Evolutionary conservation across 2,329 filamentous ascomycete genomes (phyloP), one percentile per base, ranked within the genome.

Genomic region (Aureobasidium uvarum): DNA sequence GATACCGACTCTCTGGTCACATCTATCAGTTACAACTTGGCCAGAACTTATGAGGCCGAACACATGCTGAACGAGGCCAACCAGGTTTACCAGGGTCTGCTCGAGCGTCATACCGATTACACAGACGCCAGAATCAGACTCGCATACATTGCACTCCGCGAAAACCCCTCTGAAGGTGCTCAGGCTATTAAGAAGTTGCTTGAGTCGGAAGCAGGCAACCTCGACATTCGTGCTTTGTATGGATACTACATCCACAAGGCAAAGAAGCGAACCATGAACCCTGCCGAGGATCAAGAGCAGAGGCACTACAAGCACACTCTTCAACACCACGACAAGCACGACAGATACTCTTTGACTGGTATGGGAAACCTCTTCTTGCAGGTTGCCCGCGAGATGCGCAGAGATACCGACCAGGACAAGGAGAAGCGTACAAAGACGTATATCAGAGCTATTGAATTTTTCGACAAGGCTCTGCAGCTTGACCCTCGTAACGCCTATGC

Each of bases 361-460:
- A 98, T 99, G 94, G 95, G 95, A 48, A 99, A 99, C 75, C 81
- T 99, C n/a, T 89, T 94, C 71, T 84, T 99, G 46, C 82, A 89
- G 70, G 87, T 91, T 68, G 95, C 95, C 11, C 87, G 95, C 71
- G 96, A 99, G 76, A 97, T 98, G 92, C 90, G 91, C 36, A 87
- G 93, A 59, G 91, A 95, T 68, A 90, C 90, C 0, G 95, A 98
- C 10, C 84, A 87, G 67, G 94, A 99, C 67, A 96, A 91, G 78
- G 90, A 96, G 72, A 96, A 96, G 80, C 88, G 93, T 62, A 90
- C 89, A 66, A 90, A 89, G 71, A 89, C 87, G 68, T 99, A 98
- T 74, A 87, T 88, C 74, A 92, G 94, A 70, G 93, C 95, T 0
- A 93, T 98, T 13, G 96, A 99, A 75, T 99, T 99, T 78, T 99